Base-by-base conservation (phyloP, 306 rosid species). In the Spatholobus suberectus region DNA sequence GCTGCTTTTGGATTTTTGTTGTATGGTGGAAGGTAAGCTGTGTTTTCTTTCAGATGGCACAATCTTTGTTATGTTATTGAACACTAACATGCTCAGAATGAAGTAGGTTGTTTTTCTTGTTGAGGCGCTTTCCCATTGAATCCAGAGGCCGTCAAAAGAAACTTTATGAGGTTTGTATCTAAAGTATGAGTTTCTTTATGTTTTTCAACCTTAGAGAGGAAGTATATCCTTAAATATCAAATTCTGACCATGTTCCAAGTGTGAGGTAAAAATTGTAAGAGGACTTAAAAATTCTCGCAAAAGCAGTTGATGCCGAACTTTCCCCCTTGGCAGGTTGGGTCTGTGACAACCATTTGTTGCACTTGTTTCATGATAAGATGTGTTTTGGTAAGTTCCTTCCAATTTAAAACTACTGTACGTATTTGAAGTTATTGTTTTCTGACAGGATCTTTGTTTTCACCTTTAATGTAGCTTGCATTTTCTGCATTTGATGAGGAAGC, bases 141-240 rank as follows among this genome's bases (percentile, higher is more conserved):
- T 93, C 97, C 0, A 86, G 94, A 85, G 97, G 97, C 40, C 94
- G 97, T 8, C 91, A 86, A 73, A 91, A 90, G 66, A 93, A 93
- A 82, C 87, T 93, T 29, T 87, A 90, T 29, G 97, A 91, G 97
- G 97, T 93, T 73, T 26, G 88, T 82, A 18, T 66, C 77, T 66
- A 75, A 32, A 15, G 20, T 24, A 27, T 73, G 2, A 61, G 57
- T 38, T 68, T 37, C 15, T 61, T 59, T 34, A 58, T 54, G 29
- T 38, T 40, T 77, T 81, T 44, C 63, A 81, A 58, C 76, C 10
- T 23, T 4, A n/a, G 21, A 62, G 72, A 62, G 57, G 54, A 21
- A 69, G 18, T 70, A 6, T 55, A 82, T 27, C 55, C 21, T 75
- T 63, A 58, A 51, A 41, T 70, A 37, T 29, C 35, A 41, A 66